Evolutionary conservation across 495 filamentous ascomycete genomes (phyloP), one percentile per base, ranked within the genome.

Genomic region (Penicillium roqueforti): DNA sequence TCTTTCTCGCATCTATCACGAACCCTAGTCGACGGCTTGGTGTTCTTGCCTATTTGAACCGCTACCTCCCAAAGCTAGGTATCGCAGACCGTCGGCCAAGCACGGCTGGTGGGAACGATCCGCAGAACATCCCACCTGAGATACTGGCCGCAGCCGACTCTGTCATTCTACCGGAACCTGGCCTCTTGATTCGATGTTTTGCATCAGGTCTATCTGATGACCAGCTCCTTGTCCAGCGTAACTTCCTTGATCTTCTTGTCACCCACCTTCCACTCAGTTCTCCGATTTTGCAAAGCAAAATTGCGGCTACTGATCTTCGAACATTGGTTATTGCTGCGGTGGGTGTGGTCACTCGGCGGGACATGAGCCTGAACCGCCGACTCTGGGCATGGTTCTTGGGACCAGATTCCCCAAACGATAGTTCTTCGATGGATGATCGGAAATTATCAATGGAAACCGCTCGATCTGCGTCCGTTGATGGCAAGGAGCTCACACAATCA

Each of bases 361-460:
- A 99, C 44, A 97, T 97, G 93, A 92, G 91, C 60, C 75, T 99
- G 46, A 99, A 99, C 65, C 77, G 93, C 53, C 80, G 93, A 34
- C 74, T 99, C 32, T 99, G 93, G 92, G 79, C 88, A n/a, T 99
- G 93, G 93, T 83, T 97, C 52, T 74, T 99, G 7, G 93, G 93
- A 2, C 92, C 91, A 1, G 88, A 93, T 51, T 80, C 81, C 23
- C 55, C 78, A 1, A 72, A 68, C 34, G 75, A 77, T n/a, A 67
- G 69, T n/a, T 54, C 67, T 51, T 62, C 67, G 48, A 57, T 69
- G 8, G 77, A 84, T 56, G 76, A 79, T 22, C 76, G 78, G 18
- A 62, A 68, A 38, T 76, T 74, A 9, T 71, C 74, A 13, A 68
- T 75, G 26, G 75, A 79, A 3, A 69, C 75, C 1, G 67, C 76